Percentiles rank a stretch among this genome's conserved stretches.
Conservation (phyloP, 106 monocot genomes). For the Allium cepa region DNA sequence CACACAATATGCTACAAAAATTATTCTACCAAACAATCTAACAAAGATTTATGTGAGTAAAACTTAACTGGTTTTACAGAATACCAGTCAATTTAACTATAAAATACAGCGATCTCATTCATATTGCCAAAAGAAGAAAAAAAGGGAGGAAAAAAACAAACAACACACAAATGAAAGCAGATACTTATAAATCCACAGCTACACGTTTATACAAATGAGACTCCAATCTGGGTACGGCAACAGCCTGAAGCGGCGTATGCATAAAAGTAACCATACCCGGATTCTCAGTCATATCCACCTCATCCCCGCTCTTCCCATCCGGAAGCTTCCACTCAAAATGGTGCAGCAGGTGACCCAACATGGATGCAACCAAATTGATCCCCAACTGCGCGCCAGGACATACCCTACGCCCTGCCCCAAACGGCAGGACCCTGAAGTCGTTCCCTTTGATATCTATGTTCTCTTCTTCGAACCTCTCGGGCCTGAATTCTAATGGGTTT, state of each 20-base stretch:
- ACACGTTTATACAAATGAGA: slow-evolving; percentile 6
- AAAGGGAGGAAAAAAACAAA: too few relatives aligned
- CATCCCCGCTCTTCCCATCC: slow-evolving; percentile 42
- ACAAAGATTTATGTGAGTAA: too few relatives aligned
- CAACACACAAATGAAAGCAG: neutral
- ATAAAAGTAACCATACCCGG: slow-evolving; percentile 89
- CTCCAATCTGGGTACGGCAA: slow-evolving; percentile 58
- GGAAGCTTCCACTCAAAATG: slow-evolving; percentile 75
- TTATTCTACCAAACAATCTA: too few relatives aligned
- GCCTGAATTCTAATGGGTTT: slow-evolving; percentile 56
- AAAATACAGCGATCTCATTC: too few relatives aligned
- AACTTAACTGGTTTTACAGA: too few relatives aligned
- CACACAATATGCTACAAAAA: too few relatives aligned
- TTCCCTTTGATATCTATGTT: slow-evolving; percentile 79
- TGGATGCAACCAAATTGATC: slow-evolving; percentile 72
- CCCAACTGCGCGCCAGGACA: slow-evolving; percentile 92
- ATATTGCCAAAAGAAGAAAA: too few relatives aligned
- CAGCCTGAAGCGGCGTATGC: slow-evolving; percentile 54
- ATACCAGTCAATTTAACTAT: too few relatives aligned
- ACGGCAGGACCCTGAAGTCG: slow-evolving; percentile 81
- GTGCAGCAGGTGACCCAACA: slow-evolving; percentile 87
- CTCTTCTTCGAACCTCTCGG: slow-evolving; percentile 80
- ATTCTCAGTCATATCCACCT: slow-evolving; percentile 69
- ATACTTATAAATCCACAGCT: neutral
- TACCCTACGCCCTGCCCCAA: slow-evolving; percentile 81